Percentiles rank a stretch among this genome's conserved stretches.
These are phyloP conservation scores for Butyriboletus loyo DNA, from an alignment of 768 basidiomycete genomes.

Conservation along the genomic window DNA sequence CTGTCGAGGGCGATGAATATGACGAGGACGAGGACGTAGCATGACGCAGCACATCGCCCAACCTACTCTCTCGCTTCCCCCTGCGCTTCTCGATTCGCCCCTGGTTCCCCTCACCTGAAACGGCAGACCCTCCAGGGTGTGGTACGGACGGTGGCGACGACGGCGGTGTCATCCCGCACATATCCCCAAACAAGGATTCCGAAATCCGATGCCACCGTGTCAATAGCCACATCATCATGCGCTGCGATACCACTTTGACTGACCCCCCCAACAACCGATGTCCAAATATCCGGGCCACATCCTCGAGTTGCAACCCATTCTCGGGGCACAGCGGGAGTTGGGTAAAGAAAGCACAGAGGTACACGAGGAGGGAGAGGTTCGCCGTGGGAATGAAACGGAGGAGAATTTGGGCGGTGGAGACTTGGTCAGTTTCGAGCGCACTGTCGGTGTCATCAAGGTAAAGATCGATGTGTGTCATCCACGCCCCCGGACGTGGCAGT, in stretches of 20 bases:
- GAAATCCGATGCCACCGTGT: slow-evolving; percentile 27
- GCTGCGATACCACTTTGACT: slow-evolving; percentile 21
- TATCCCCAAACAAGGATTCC: slow-evolving; percentile 24
- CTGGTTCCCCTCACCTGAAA: not conserved
- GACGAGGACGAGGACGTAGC: slow-evolving; percentile 12
- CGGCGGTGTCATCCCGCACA: slow-evolving; percentile 22
- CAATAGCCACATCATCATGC: slow-evolving; percentile 35
- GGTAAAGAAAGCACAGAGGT: slow-evolving; percentile 48
- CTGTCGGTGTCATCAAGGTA: slow-evolving; percentile 15
- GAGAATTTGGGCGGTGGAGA: slow-evolving; percentile 44
- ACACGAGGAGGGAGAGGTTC: slow-evolving; percentile 40
- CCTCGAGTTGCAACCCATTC: slow-evolving; percentile 45
- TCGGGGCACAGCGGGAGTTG: slow-evolving; percentile 50
- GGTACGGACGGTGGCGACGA: slow-evolving; percentile 1
- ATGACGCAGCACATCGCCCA: not conserved
- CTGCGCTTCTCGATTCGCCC: slow-evolving; percentile 19
- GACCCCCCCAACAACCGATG: slow-evolving; percentile 37
- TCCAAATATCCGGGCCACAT: slow-evolving; percentile 47
- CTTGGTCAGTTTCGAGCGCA: slow-evolving; percentile 31
- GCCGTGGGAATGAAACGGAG: slow-evolving; percentile 47
- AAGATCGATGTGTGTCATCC: slow-evolving; percentile 12
- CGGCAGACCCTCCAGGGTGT: not conserved
- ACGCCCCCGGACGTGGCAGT: slow-evolving; percentile 16
- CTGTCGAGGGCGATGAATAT: slow-evolving; percentile 1
- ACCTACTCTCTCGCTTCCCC: slow-evolving; percentile 2